Conservation (phyloP, 352 stramenopile species). For the Globisporangium viniferum region DNA sequence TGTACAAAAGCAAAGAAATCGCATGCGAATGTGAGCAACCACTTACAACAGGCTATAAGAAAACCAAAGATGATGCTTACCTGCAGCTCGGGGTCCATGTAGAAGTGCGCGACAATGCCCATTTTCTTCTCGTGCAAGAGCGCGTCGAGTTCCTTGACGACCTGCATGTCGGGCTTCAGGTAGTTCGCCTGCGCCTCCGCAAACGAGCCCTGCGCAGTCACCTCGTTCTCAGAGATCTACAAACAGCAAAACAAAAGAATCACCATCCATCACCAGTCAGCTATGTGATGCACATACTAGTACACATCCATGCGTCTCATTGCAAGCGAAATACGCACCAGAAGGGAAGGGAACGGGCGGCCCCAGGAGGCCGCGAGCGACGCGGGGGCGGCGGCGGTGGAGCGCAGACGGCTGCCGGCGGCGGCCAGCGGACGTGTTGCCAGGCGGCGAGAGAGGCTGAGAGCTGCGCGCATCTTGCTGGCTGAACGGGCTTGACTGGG, state of each 20-base stretch:
- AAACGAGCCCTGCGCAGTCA: slow-evolving; percentile 85
- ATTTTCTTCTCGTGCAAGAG: slow-evolving; percentile 91
- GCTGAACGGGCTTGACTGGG: background rate
- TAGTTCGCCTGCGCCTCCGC: slow-evolving; percentile 87
- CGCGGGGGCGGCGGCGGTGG: slow-evolving; percentile 44
- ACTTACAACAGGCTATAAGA: background rate
- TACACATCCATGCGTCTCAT: background rate
- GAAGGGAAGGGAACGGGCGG: slow-evolving; percentile 70
- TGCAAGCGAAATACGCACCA: slow-evolving; percentile 36
- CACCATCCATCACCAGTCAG: background rate
- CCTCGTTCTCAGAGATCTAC: slow-evolving; percentile 70
- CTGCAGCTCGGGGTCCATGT: slow-evolving; percentile 98
- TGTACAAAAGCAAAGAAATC: background rate
- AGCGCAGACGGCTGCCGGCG: slow-evolving; percentile 17
- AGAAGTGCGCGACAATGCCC: slow-evolving; percentile 97
- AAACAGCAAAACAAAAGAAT: background rate
- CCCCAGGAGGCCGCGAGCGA: slow-evolving; percentile 73
- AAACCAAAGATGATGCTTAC: slow-evolving; percentile 30
- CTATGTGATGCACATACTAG: background rate
- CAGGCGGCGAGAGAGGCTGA: slow-evolving; percentile 28
- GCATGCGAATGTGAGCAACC: no score
- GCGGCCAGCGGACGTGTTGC: slow-evolving; percentile 2
- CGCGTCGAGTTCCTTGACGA: slow-evolving; percentile 86
- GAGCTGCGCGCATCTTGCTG: slow-evolving; percentile 31
- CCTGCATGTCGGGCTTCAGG: slow-evolving; percentile 76